A percentile compares a stretch with the other conserved stretches of the same genome.
phyloP scores from a whole-genome alignment of 1,284 basidiomycete genomes.

The Entoloma clypeatum region DNA sequence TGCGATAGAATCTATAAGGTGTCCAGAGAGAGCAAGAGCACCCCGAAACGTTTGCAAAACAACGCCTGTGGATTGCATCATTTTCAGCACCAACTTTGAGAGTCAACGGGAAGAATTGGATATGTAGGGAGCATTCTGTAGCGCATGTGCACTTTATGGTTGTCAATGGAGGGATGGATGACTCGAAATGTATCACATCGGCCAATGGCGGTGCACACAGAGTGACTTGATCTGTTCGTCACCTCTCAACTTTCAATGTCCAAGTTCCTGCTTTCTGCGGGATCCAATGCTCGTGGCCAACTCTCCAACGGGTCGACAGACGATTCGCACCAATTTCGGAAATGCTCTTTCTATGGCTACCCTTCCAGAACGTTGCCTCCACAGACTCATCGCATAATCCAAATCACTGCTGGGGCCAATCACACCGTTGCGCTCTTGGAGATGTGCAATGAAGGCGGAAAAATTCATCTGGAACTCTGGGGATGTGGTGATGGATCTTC shows the following conservation, averaged over 20 bases:
- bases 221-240: neutral
- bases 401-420: constrained; percentile 59
- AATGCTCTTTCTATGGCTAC: constrained; percentile 41
- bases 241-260: constrained; percentile 4
- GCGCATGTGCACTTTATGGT: too few relatives aligned
- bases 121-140: too few relatives aligned
- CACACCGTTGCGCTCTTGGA: constrained; percentile 59
- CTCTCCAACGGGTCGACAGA: constrained; percentile 56
- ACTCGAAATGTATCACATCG: too few relatives aligned
- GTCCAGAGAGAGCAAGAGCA: constrained; percentile 31
- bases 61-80: constrained; percentile 5
- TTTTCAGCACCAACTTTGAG: too few relatives aligned
- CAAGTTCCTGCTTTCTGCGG: constrained; percentile 29
- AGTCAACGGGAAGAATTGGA: too few relatives aligned
- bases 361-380: constrained; percentile 25
- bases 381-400: constrained; percentile 31
- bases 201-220: too few relatives aligned
- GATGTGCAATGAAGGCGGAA: constrained; percentile 14
- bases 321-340: constrained; percentile 55
- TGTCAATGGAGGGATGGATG: too few relatives aligned
- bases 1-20: constrained; percentile 30
- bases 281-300: constrained; percentile 79
- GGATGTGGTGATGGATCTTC: constrained; percentile 59
- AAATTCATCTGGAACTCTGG: constrained; percentile 47
- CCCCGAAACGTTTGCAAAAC: constrained; percentile 24